Evolutionary conservation across 163 green algal genomes (phyloP), one percentile per base, ranked within the genome.

Genomic region (Scenedesmus sp.): DNA sequence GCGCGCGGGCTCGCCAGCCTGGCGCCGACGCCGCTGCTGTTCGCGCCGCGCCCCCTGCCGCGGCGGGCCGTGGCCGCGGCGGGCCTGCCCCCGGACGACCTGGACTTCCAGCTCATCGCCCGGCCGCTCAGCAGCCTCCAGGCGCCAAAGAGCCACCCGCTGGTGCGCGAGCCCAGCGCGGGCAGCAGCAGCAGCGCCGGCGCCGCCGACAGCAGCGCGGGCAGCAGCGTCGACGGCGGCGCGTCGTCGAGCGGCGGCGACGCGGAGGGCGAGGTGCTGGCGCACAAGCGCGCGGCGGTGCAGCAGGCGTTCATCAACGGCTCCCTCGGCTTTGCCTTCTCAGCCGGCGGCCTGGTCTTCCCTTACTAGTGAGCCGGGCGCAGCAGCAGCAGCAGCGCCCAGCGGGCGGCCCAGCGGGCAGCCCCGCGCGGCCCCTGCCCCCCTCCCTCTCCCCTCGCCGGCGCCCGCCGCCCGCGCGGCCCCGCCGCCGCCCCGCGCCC

Each of bases 311-410:
- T 56, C 28, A 22, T 66, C 4, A 74, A 74, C 50, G 62, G 50
- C 48, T 47, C 48, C 0, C 74, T 81, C 9, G 78, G 69, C 2
- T 84, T 80, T 44, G 73, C 57, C 10, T 84, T 84, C 60, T 74
- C 71, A 29, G 91, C 89, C 17, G 89, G 91, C 4, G 91, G 91
- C 24, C 74, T 92, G 51, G 69, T 96, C 18, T 95, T 95, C 53
- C 89, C 91, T 0, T 95, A 95, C 80, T 92, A 93, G 70, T 84
- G 22, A 74, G 70, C 50, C 29, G 31, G 4, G 14, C 9, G 63
- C 10, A 18, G 34, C 15, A 20, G 34, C 36, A 14, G 3, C 17
- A 54, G 62, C 34, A n/a, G n/a, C n/a, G n/a, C n/a, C n/a, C n/a
- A n/a, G n/a, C n/a, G n/a, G n/a, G n/a, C n/a, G n/a, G n/a, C n/a